A percentile compares a stretch with the other conserved stretches of the same genome.
Evolutionary conservation across 2,329 filamentous ascomycete species (phyloP).

Genomic region (Fusarium brachygibbosum): DNA sequence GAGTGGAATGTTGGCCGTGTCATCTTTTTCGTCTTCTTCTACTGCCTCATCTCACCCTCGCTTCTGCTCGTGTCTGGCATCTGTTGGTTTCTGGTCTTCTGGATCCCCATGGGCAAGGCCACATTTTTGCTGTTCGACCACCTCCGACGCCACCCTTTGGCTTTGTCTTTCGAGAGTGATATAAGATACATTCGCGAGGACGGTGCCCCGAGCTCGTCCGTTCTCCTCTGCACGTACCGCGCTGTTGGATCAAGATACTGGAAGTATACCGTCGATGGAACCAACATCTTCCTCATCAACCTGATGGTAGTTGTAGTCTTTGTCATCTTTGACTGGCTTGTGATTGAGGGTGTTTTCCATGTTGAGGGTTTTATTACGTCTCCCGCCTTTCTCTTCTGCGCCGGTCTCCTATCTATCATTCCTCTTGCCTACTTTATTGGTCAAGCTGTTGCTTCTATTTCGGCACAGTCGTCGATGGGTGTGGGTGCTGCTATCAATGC

Average conservation of each 20-base stretch:
- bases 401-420: slow-evolving; percentile 91
- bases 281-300: slow-evolving; percentile 99
- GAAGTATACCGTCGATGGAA: slow-evolving; percentile 99
- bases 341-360: slow-evolving; percentile 78
- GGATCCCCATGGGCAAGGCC: slow-evolving; percentile 98
- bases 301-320: slow-evolving; percentile 94
- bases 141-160: slow-evolving; percentile 90
- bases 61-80: slow-evolving; percentile 87
- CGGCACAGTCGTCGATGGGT: slow-evolving; percentile 98
- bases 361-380: slow-evolving; percentile 81
- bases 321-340: slow-evolving; percentile 91
- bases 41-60: slow-evolving; percentile 88
- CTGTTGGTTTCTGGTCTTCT: slow-evolving; percentile 98
- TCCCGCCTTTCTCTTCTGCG: slow-evolving; percentile 86
- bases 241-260: slow-evolving; percentile 96
- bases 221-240: slow-evolving; percentile 95
- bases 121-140: slow-evolving; percentile 92
- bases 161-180: slow-evolving; percentile 93
- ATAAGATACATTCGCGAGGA: slow-evolving; percentile 78
- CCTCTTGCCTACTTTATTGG: slow-evolving; percentile 98
- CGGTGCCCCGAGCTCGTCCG: slow-evolving; percentile 82
- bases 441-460: slow-evolving; percentile 97
- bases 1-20: slow-evolving; percentile 96
- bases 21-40: slow-evolving; percentile 97
- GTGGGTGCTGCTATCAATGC: slow-evolving; percentile 97